These are phyloP conservation scores for Coniochaeta prunicola DNA, from an alignment of 2,329 filamentous ascomycete genomes.

Conservation along the genomic window DNA sequence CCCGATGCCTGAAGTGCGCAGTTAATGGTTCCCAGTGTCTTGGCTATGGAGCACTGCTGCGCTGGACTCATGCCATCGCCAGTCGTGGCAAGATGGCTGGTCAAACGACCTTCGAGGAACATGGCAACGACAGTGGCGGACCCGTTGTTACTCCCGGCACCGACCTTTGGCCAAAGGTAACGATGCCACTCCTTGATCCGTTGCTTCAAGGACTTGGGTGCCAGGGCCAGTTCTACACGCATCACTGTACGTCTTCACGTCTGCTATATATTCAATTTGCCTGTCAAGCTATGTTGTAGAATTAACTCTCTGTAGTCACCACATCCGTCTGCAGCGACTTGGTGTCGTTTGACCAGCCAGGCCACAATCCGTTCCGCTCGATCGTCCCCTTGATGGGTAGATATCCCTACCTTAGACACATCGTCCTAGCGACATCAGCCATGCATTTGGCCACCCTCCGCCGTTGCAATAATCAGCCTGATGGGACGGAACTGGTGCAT, in stretches of 20 bases:
- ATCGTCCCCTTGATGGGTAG: slow-evolving; percentile 33
- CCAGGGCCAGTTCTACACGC: slow-evolving; percentile 37
- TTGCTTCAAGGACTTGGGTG: slow-evolving; percentile 45
- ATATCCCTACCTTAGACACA: slow-evolving; percentile 35
- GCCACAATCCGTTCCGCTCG: slow-evolving; percentile 37
- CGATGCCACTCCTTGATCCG: slow-evolving; percentile 41
- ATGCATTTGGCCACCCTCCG: slow-evolving; percentile 38
- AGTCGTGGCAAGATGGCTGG: slow-evolving; percentile 36
- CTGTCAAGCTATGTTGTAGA: background rate
- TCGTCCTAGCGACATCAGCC: slow-evolving; percentile 40
- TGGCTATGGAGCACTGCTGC: slow-evolving; percentile 53
- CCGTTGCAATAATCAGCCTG: slow-evolving; percentile 21
- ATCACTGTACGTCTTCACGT: slow-evolving; percentile 35
- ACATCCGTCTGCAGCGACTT: slow-evolving; percentile 46
- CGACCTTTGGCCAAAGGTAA: background rate
- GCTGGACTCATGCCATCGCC: slow-evolving; percentile 44
- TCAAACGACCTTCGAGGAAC: slow-evolving; percentile 6
- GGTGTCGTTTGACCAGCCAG: slow-evolving; percentile 35
- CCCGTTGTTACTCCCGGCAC: slow-evolving; percentile 2
- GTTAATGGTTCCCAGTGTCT: slow-evolving; percentile 49
- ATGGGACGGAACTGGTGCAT: slow-evolving; percentile 27
- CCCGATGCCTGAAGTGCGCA: slow-evolving; percentile 52
- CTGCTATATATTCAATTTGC: background rate
- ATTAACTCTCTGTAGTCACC: slow-evolving; percentile 28
- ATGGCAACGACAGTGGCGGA: slow-evolving; percentile 9